Conservation (phyloP, 257 asterid species). For the Lantana camara region DNA sequence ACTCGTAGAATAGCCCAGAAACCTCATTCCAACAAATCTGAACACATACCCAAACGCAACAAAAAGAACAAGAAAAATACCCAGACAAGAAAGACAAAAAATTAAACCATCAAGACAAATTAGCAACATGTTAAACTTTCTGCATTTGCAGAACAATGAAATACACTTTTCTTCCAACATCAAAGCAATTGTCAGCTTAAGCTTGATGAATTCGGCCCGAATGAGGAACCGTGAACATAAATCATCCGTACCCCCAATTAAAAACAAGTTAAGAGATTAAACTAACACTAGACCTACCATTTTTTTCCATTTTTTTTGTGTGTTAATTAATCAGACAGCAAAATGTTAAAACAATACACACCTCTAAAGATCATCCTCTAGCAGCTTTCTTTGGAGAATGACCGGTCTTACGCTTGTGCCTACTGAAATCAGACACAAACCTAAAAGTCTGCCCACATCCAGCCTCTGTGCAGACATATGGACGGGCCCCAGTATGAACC, state of each 20-base stretch:
- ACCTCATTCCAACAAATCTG: too few species aligned
- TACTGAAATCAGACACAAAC: slow-evolving; percentile 97
- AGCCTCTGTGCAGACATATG: slow-evolving; percentile 73
- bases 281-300: slow-evolving; percentile 44
- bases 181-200: slow-evolving; percentile 40
- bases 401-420: slow-evolving; percentile 98
- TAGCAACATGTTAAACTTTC: slow-evolving; percentile 29
- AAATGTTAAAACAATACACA: slow-evolving; percentile 21
- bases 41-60: too few species aligned
- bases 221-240: slow-evolving; percentile 38
- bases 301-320: not conserved
- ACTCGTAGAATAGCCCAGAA: too few species aligned
- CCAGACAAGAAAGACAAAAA: slow-evolving; percentile 10
- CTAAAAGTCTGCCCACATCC: slow-evolving; percentile 98
- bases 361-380: slow-evolving; percentile 31
- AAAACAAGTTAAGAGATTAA: slow-evolving; percentile 38
- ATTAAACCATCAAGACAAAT: too few species aligned
- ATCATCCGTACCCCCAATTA: slow-evolving; percentile 41
- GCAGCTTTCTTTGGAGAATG: slow-evolving; percentile 69
- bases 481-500: slow-evolving; percentile 97
- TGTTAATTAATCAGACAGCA: slow-evolving; percentile 39
- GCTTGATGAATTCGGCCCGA: slow-evolving; percentile 42
- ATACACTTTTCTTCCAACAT: slow-evolving; percentile 31
- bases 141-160: slow-evolving; percentile 38
- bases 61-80: not conserved